Base-by-base conservation (phyloP, 2,329 filamentous ascomycete species). In the Sarocladiaceae sp. region DNA sequence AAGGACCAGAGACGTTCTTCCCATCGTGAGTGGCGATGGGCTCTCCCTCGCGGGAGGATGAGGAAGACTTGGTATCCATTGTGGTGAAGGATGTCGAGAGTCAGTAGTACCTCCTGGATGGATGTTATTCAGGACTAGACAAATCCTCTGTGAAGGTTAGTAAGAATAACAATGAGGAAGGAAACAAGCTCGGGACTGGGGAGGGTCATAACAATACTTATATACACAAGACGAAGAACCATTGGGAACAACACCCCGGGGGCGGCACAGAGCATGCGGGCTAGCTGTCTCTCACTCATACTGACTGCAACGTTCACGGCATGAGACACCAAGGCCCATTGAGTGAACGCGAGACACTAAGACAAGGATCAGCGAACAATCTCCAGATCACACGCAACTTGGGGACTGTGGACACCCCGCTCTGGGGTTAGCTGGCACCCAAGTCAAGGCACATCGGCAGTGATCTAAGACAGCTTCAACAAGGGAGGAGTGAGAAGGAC, bases 141-240 rank as follows among this genome's bases (percentile, higher is more conserved):
- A n/a, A n/a, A n/a, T n/a, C n/a, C n/a, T n/a, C n/a, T n/a, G n/a
- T n/a, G n/a, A n/a, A n/a, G n/a, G n/a, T n/a, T n/a, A n/a, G n/a
- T n/a, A n/a, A 40, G 15, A 10, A 36, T 6, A 40, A 40, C 37
- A 44, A 28, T 44, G 40, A 23, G 13, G 40, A 28, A 26, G 40
- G 11, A 15, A 10, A 15, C 4, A 40, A 15, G 15, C 11, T 40
- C 20, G 4, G 23, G 17, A 40, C 5, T 17, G 37, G 18, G 23
- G 11, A 23, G 40, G 40, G 40, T 44, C n/a, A 22, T 44, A 40
- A 44, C 40, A 40, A 44, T 28, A 44, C 40, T 44, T 44, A 44
- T 44, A 44, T 44, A 44, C 23, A 44, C 23, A 23, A 44, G 40
- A 26, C 17, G 40, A n/a, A 15, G 37, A 40, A 40, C 37, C 11